Evolutionary conservation across 176 grass and related monocot genomes (phyloP).

Genomic region (Saccharum officinarum): DNA sequence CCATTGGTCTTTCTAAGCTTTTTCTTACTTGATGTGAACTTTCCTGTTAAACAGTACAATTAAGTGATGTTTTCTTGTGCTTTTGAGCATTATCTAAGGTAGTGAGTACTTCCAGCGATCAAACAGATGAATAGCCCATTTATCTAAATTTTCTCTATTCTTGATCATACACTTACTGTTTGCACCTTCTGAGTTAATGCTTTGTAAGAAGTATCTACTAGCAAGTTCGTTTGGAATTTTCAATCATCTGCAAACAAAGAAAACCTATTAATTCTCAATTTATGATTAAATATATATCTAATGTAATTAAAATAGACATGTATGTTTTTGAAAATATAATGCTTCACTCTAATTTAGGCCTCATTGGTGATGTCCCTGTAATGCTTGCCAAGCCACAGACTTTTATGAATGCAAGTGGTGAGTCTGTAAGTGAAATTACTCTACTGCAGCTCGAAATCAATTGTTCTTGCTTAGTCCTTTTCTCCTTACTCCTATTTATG

Average conservation of each 20-base stretch:
- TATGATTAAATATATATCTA: neutral
- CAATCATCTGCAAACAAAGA: neutral
- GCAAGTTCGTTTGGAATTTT: neutral
- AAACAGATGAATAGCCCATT: neutral
- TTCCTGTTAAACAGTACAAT: neutral
- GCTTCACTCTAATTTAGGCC: slow-evolving; percentile 40
- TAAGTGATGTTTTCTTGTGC: neutral
- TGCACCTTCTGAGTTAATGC: neutral
- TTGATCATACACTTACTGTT: neutral
- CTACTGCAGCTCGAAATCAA: neutral
- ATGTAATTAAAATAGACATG: neutral
- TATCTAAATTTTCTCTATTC: neutral
- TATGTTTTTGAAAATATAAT: slow-evolving; percentile 3
- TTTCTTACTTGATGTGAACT: neutral
- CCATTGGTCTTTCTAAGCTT: neutral
- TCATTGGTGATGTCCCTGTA: slow-evolving; percentile 75
- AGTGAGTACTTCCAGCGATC: neutral
- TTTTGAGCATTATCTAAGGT: slow-evolving; percentile 13
- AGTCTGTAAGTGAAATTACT: slow-evolving; percentile 85
- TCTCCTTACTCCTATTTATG: slow-evolving; percentile 26
- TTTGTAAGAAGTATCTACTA: neutral
- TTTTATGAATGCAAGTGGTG: slow-evolving; percentile 97
- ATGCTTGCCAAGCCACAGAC: slow-evolving; percentile 93
- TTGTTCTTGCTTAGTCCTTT: neutral
- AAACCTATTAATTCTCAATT: neutral